Conservation (phyloP, 73 alveolate species). For the Blepharisma japonicum region DNA sequence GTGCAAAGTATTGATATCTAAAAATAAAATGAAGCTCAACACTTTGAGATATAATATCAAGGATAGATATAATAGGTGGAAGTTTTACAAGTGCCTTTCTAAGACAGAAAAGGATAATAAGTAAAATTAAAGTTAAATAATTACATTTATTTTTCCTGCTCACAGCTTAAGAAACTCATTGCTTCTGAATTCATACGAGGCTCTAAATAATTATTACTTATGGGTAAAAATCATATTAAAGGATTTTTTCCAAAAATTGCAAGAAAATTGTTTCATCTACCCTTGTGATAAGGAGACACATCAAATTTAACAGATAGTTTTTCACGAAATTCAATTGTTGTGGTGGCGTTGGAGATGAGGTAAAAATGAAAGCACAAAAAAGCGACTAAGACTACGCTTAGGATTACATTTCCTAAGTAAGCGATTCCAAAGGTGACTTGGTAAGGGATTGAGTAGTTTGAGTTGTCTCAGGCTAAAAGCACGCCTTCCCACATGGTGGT, state of each 20-base stretch:
- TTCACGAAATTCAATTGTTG: conserved; percentile 50
- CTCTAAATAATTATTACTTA: conserved; percentile 20
- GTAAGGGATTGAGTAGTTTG: not conserved
- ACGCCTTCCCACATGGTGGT: conserved; percentile 34
- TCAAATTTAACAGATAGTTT: conserved; percentile 32
- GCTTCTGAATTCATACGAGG: too few relatives aligned
- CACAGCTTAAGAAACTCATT: too few relatives aligned
- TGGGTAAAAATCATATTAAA: conserved; percentile 40
- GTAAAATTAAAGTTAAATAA: too few relatives aligned
- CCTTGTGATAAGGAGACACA: not conserved
- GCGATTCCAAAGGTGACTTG: conserved; percentile 18
- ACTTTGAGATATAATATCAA: too few relatives aligned
- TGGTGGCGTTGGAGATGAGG: conserved; percentile 26
- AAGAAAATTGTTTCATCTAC: conserved; percentile 15
- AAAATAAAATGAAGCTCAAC: too few relatives aligned
- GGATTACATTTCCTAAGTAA: conserved; percentile 24
- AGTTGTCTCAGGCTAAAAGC: not conserved
- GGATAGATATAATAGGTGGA: too few relatives aligned
- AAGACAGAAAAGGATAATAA: too few relatives aligned
- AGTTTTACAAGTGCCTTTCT: too few relatives aligned
- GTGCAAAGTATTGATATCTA: too few relatives aligned
- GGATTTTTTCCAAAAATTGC: conserved; percentile 51
- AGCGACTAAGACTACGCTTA: conserved; percentile 32
- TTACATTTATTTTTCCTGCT: too few relatives aligned
- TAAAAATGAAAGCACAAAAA: conserved; percentile 40